A percentile compares a stretch with the other conserved stretches of the same genome.
phyloP scores from a whole-genome alignment of 2,329 filamentous ascomycete species.

The Colletotrichum sp. region DNA sequence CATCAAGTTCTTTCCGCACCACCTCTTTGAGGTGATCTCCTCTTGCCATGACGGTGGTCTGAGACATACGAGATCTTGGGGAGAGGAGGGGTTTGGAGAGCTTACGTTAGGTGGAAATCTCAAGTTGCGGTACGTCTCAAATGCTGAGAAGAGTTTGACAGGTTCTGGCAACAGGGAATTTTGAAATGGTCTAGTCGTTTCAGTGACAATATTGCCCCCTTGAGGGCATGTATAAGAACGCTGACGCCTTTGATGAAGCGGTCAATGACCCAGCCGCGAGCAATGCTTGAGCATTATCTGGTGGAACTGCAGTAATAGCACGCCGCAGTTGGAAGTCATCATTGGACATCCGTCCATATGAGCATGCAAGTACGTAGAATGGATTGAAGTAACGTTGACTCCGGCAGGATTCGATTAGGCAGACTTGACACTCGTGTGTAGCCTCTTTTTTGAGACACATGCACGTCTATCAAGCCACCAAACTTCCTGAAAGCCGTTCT shows the following conservation, averaged over 20 bases:
- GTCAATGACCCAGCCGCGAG: neutral
- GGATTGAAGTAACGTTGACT: neutral
- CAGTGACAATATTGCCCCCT: neutral
- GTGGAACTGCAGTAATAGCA: neutral
- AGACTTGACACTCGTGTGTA: neutral
- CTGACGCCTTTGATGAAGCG: neutral
- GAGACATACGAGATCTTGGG: neutral
- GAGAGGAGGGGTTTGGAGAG: neutral
- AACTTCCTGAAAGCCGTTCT: neutral
- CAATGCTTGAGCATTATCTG: neutral
- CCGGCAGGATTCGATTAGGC: neutral
- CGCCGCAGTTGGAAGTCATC: neutral
- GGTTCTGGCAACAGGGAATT: fast-evolving
- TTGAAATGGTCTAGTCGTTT: neutral
- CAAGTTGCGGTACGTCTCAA: neutral
- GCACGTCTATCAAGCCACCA: neutral
- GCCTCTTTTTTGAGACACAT: neutral
- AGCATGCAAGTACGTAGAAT: neutral
- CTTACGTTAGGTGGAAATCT: neutral
- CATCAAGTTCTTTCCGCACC: neutral
- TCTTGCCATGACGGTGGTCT: neutral
- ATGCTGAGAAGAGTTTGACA: neutral
- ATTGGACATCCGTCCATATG: fast-evolving
- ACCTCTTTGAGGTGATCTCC: neutral
- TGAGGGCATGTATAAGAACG: neutral